Evolutionary conservation across 139 green algal genomes (phyloP).

Genomic region (Micractinium conductrix): DNA sequence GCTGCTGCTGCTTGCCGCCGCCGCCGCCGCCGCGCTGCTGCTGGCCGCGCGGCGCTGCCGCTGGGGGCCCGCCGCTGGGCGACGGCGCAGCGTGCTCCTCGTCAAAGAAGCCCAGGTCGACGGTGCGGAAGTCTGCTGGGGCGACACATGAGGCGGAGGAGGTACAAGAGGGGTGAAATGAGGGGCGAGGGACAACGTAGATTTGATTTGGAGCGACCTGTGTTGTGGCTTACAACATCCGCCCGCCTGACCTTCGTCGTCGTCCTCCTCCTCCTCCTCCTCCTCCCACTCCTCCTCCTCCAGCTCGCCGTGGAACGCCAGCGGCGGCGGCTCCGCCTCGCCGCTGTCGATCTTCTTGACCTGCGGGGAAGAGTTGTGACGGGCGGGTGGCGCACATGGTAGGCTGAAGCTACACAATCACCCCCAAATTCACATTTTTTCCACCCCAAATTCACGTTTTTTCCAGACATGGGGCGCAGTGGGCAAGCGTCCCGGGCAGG

Average conservation of each 20-base stretch:
- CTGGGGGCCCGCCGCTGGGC: neutral
- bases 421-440: too few relatives aligned
- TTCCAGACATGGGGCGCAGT: too few relatives aligned
- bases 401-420: too few relatives aligned
- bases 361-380: too few relatives aligned
- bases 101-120: constrained; percentile 47
- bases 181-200: neutral
- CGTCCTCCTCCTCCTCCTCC: neutral
- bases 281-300: constrained; percentile 19
- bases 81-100: neutral
- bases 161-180: neutral
- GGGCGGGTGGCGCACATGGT: too few relatives aligned
- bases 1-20: neutral
- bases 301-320: constrained; percentile 27
- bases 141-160: neutral
- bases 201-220: too few relatives aligned
- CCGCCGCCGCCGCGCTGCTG: neutral
- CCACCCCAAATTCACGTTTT: too few relatives aligned
- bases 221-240: neutral
- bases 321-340: constrained; percentile 49
- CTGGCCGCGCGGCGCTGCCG: constrained; percentile 7
- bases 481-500: too few relatives aligned
- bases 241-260: constrained; percentile 28
- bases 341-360: constrained; percentile 42
- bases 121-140: constrained; percentile 3